Conservation (phyloP, 1,139 yeast genomes). For the Yamadazyma oceani region DNA sequence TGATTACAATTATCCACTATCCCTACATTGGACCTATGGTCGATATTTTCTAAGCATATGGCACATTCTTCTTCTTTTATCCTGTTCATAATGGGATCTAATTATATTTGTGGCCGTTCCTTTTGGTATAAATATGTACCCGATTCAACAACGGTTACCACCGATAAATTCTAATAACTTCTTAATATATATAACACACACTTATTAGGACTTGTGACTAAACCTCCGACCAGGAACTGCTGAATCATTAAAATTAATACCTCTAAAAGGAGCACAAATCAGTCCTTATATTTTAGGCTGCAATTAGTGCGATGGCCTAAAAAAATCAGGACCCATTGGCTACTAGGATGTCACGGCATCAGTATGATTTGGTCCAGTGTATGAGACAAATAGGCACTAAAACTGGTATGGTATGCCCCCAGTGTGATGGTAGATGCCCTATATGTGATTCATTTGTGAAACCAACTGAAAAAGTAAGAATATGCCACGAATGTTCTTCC, state of each 20-base stretch:
- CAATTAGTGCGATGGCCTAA: too few relatives aligned
- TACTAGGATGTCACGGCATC: constrained; percentile 77
- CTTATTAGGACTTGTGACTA: too few relatives aligned
- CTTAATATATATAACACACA: too few relatives aligned
- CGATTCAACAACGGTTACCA: too few relatives aligned
- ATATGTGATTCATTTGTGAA: constrained; percentile 85
- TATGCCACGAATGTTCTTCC: constrained; percentile 84
- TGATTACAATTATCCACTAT: constrained; percentile 42
- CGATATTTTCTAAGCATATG: constrained; percentile 48
- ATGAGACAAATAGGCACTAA: constrained; percentile 80
- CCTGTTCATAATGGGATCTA: not conserved
- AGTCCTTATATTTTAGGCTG: too few relatives aligned
- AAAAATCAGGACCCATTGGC: too few relatives aligned
- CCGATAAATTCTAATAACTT: too few relatives aligned
- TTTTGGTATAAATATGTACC: too few relatives aligned
- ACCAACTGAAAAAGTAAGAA: constrained; percentile 67
- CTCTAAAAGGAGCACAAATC: too few relatives aligned
- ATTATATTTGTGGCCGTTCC: too few relatives aligned
- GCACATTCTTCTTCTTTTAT: constrained; percentile 37
- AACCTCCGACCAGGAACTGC: too few relatives aligned
- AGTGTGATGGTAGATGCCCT: constrained; percentile 93
- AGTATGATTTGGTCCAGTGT: constrained; percentile 82
- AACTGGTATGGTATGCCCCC: constrained; percentile 71
- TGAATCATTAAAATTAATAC: too few relatives aligned
- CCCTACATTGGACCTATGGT: constrained; percentile 25